Evolutionary conservation across 805 yeast genomes (phyloP), one percentile per base, ranked within the genome.

Genomic region (Isabelozyma gotoi): DNA sequence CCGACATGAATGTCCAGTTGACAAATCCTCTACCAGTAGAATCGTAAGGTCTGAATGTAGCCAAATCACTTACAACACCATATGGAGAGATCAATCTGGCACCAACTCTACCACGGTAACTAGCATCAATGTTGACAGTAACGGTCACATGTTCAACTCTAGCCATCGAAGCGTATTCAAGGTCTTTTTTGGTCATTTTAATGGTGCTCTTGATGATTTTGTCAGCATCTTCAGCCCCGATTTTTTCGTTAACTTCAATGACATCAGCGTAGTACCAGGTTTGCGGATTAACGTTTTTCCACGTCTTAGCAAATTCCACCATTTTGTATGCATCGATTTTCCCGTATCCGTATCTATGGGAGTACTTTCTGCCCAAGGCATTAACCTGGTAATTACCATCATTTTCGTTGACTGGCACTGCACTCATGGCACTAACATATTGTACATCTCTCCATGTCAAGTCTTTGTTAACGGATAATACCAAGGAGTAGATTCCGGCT

Each of bases 371-470:
- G 14, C 85, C 75, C 50, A 85, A 68, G 0, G 85, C 84, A 3
- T 91, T 81, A 6, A 67, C 60, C 62, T 88, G 96, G 83, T 92
- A 90, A 24, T 76, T 70, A 0, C 85, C 85, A 54, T 88, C 96
- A 11, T 81, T 77, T 46, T 65, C 67, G 52, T 84, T 80, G 19
- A 94, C 74, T 24, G 84, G 84, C 15, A 78, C 77, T 0, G 96
- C 83, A 19, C 88, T 76, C 40, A 82, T 65, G 12, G 92, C 82
- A 2, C 88, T 78, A 16, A 94, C 72, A 56, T 91, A 88, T 67
- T 94, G 99, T 43, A 91, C 75, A 60, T 94, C 99, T 60, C 99
- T 78, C 99, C 99, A 94, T 0, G 97, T 87, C 43, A 94, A 76
- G 4, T 84, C 76, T 1, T 97, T 96, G 51, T 96, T 86, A 3